Conservation (phyloP, 805 yeast genomes). For the Kuraishia hungarica region DNA sequence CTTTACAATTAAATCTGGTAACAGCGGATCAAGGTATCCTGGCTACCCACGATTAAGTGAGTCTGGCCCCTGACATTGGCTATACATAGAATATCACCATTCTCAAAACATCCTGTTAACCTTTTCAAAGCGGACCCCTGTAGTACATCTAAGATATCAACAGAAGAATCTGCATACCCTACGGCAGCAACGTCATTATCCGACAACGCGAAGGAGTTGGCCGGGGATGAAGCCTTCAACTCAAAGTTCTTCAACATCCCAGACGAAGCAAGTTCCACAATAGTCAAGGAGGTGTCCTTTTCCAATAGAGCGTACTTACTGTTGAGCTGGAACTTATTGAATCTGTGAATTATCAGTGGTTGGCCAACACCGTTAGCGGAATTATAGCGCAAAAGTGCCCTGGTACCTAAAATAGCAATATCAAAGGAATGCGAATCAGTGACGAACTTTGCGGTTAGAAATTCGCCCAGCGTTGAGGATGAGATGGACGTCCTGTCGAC, state of each 20-base stretch:
- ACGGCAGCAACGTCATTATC: background rate
- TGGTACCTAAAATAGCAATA: background rate
- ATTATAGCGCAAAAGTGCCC: background rate
- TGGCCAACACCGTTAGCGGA: background rate
- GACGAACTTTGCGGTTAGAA: background rate
- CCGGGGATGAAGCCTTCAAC: conserved; percentile 8
- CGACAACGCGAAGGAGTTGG: background rate
- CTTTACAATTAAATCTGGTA: background rate
- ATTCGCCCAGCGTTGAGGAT: background rate
- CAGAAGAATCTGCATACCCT: background rate
- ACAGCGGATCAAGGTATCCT: background rate
- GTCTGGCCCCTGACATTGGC: background rate
- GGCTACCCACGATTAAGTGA: background rate
- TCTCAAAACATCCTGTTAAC: background rate
- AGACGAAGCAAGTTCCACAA: background rate
- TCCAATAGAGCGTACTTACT: background rate
- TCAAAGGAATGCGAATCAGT: background rate
- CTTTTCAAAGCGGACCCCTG: background rate
- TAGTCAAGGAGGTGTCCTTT: background rate
- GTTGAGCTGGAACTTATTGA: background rate
- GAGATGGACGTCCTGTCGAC: background rate
- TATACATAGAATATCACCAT: background rate
- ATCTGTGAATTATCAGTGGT: background rate
- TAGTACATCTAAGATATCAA: background rate
- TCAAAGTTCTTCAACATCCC: conserved; percentile 11